Evolutionary conservation across 306 rosid species (phyloP).

Genomic region (Lagenaria siceraria): DNA sequence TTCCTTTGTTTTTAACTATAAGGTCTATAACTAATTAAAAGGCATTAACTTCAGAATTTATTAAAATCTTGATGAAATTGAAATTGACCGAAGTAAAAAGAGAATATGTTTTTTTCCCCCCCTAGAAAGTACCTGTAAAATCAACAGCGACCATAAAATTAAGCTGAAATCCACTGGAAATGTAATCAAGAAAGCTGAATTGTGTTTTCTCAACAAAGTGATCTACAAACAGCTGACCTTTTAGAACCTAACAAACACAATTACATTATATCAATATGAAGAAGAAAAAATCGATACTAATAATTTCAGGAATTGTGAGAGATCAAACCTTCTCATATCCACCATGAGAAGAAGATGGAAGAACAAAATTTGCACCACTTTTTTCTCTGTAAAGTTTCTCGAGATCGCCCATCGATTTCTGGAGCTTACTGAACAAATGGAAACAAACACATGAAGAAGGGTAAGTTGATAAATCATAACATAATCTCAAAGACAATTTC

Average conservation of each 20-base stretch:
- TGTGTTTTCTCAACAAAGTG: slow-evolving; percentile 49
- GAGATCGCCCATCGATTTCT: slow-evolving; percentile 55
- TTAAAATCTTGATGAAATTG: background rate
- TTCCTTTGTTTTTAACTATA: too few relatives aligned
- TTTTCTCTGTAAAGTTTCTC: slow-evolving; percentile 41
- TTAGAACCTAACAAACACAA: slow-evolving; percentile 31
- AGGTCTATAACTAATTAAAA: background rate
- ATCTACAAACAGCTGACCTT: slow-evolving; percentile 77
- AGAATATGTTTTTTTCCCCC: background rate
- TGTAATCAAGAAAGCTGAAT: slow-evolving; percentile 71
- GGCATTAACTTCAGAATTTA: background rate
- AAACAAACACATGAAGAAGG: background rate
- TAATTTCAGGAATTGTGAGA: background rate
- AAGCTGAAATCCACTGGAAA: slow-evolving; percentile 76
- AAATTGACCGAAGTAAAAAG: background rate
- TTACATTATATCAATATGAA: background rate
- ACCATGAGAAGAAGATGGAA: slow-evolving; percentile 23
- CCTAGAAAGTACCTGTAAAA: slow-evolving; percentile 46
- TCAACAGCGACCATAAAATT: slow-evolving; percentile 93
- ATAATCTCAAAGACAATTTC: background rate
- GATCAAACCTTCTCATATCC: slow-evolving; percentile 47
- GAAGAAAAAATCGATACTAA: background rate
- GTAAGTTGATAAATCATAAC: background rate
- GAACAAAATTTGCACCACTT: slow-evolving; percentile 31
- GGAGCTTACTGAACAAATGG: slow-evolving; percentile 38